Evolutionary conservation across 371 early-diverging fungal species (phyloP).

Genomic region (Zychaea mexicana): DNA sequence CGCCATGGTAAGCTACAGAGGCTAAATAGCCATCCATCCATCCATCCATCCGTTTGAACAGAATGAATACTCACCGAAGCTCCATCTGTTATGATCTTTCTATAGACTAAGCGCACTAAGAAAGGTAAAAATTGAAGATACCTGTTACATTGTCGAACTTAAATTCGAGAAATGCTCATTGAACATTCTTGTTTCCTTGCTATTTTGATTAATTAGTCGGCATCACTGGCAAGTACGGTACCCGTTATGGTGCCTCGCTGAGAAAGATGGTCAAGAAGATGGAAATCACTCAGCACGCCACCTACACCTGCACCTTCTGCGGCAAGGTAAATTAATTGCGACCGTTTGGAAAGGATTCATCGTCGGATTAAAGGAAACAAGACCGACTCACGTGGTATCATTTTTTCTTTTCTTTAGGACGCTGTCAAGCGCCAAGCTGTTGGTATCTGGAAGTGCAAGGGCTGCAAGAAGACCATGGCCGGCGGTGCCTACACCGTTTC

Average conservation of each 20-base stretch:
- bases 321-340: slow-evolving; percentile 83
- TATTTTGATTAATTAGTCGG: slow-evolving; percentile 68
- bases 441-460: slow-evolving; percentile 99
- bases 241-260: slow-evolving; percentile 99
- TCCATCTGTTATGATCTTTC: neutral
- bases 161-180: slow-evolving; percentile 1
- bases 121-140: slow-evolving; percentile 73
- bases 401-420: slow-evolving; percentile 51
- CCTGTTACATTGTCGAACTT: no score
- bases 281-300: slow-evolving; percentile 99
- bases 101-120: slow-evolving; percentile 97
- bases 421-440: slow-evolving; percentile 97
- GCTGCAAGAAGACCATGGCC: slow-evolving; percentile 96
- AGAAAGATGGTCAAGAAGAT: slow-evolving; percentile 99
- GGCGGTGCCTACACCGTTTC: slow-evolving; percentile 99
- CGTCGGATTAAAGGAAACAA: neutral
- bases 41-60: slow-evolving; percentile 7
- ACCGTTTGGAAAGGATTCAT: neutral
- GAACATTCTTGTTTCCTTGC: neutral
- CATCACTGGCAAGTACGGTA: slow-evolving; percentile 99
- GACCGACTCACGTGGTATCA: neutral
- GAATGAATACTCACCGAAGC: neutral
- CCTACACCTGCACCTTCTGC: slow-evolving; percentile 99
- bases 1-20: slow-evolving; percentile 8
- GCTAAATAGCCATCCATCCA: slow-evolving; percentile 8